These are phyloP conservation scores for Tilletia indica DNA, from an alignment of 1,284 basidiomycete genomes.

Conservation along the genomic window DNA sequence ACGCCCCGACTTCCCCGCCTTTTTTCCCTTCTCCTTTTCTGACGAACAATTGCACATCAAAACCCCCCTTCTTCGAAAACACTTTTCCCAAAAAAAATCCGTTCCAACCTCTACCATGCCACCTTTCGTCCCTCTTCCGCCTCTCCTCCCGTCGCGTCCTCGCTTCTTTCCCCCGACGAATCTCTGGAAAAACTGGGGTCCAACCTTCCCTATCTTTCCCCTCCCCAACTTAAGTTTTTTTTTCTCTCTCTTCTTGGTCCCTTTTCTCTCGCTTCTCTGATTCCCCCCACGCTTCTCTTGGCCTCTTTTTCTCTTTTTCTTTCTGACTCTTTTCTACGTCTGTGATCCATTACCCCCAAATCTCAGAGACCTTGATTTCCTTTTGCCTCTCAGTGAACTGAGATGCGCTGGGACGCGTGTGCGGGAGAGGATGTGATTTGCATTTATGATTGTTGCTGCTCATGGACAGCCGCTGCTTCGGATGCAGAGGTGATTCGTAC, in stretches of 20 bases:
- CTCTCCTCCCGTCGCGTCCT: too few species aligned
- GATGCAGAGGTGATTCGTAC: slow-evolving; percentile 31
- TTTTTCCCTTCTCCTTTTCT: too few species aligned
- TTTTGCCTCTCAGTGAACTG: too few species aligned
- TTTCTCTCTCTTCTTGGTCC: neutral
- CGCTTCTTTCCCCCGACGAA: too few species aligned
- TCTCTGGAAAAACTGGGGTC: too few species aligned
- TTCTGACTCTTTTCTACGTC: neutral
- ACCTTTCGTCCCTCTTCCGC: neutral
- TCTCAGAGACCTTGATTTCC: neutral
- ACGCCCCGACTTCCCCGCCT: neutral
- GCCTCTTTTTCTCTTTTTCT: neutral
- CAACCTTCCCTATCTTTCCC: neutral
- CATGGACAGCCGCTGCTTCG: neutral
- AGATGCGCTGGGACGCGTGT: too few species aligned
- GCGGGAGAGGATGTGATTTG: too few species aligned
- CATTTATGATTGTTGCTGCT: neutral
- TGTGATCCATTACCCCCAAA: neutral
- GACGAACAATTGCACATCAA: too few species aligned
- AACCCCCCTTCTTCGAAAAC: neutral
- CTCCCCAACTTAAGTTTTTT: neutral
- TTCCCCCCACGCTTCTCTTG: neutral
- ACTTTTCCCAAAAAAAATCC: neutral
- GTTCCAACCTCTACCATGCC: neutral
- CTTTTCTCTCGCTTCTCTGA: slow-evolving; percentile 8